Percentiles rank a stretch among this genome's conserved stretches.
Evolutionary conservation across 768 basidiomycete genomes (phyloP).

Genomic region (Mycena rosella): DNA sequence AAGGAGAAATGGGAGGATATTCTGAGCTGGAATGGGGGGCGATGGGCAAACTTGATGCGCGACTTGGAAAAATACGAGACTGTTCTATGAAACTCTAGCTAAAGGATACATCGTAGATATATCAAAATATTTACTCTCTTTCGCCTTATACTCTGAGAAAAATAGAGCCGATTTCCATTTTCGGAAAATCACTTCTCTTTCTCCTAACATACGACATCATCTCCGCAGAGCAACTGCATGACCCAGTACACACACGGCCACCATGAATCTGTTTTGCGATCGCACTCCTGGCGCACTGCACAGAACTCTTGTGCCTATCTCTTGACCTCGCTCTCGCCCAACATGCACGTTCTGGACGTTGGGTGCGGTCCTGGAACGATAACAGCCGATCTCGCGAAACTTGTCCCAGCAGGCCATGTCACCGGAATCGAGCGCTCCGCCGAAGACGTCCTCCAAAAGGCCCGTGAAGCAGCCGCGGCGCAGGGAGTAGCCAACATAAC

Average conservation of each 20-base stretch:
- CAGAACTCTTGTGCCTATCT: constrained; percentile 58
- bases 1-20: constrained; percentile 28
- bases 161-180: too few relatives aligned
- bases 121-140: too few relatives aligned
- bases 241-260: constrained; percentile 34
- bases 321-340: constrained; percentile 50
- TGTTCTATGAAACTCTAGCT: background rate
- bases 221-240: background rate
- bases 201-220: too few relatives aligned
- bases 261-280: constrained; percentile 48
- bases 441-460: constrained; percentile 50
- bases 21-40: constrained; percentile 21
- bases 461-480: constrained; percentile 44
- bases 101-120: too few relatives aligned
- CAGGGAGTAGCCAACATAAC: constrained; percentile 52
- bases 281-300: constrained; percentile 54
- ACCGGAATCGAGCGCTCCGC: constrained; percentile 56
- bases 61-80: constrained; percentile 24
- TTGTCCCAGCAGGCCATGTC: constrained; percentile 56
- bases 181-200: too few relatives aligned
- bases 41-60: constrained; percentile 23
- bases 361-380: constrained; percentile 69
- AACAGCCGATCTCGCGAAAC: constrained; percentile 56
- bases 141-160: too few relatives aligned
- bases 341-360: constrained; percentile 60